Percentiles rank a stretch among this genome's conserved stretches.
Conservation (phyloP, 2,329 filamentous ascomycete species). For the Ascomycota sp. region DNA sequence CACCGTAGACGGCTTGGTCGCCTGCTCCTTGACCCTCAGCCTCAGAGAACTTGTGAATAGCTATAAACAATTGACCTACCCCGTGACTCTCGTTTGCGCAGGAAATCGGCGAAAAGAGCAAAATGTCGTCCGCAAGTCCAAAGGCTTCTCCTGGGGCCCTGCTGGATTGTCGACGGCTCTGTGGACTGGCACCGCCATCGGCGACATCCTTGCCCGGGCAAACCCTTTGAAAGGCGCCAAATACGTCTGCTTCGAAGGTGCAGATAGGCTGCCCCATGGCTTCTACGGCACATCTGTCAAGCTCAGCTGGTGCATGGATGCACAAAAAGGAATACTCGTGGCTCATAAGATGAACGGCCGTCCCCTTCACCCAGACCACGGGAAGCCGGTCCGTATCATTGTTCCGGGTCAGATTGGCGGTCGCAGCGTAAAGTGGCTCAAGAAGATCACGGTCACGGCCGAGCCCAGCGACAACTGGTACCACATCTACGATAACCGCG, state of each 20-base stretch:
- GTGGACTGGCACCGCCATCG: conserved; percentile 64
- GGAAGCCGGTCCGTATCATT: conserved; percentile 58
- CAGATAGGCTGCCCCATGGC: conserved; percentile 70
- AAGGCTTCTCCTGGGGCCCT: conserved; percentile 85
- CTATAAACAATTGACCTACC: conserved; percentile 65
- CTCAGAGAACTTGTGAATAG: conserved; percentile 49
- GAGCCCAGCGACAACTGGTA: conserved; percentile 82
- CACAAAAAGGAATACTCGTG: conserved; percentile 63
- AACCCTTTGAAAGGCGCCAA: conserved; percentile 45
- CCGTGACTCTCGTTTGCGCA: conserved; percentile 74
- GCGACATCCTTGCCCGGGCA: conserved; percentile 45
- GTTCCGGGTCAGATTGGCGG: conserved; percentile 85
- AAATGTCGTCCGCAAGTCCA: conserved; percentile 72
- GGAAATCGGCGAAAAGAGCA: conserved; percentile 86
- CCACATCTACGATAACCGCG: conserved; percentile 81
- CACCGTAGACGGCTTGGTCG: conserved; percentile 61
- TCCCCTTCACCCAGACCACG: conserved; percentile 58
- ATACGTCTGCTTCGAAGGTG: conserved; percentile 81
- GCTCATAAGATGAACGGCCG: conserved; percentile 85
- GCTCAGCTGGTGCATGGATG: conserved; percentile 70
- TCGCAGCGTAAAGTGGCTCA: conserved; percentile 82
- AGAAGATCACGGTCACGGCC: conserved; percentile 54
- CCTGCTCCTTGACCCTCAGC: conserved; percentile 49
- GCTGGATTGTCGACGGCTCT: conserved; percentile 70
- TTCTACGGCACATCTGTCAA: conserved; percentile 76